These are phyloP conservation scores for Geranomyces variabilis DNA, from an alignment of 192 early-diverging fungal species.

Conservation along the genomic window DNA sequence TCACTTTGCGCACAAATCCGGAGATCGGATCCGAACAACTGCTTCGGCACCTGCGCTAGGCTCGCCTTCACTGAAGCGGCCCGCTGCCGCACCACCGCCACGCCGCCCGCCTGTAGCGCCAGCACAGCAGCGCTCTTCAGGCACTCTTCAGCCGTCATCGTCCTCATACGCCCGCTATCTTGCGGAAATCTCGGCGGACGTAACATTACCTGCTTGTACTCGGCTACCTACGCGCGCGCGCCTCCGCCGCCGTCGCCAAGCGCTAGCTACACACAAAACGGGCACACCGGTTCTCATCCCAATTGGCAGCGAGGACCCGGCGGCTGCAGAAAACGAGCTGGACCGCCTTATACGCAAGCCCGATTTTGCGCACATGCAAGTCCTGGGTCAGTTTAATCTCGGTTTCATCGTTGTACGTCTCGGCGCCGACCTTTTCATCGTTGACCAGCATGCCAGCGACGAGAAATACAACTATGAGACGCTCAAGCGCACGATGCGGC, in stretches of 20 bases:
- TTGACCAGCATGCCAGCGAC: constrained; percentile 98
- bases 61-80: no score
- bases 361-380: constrained; percentile 82
- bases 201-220: background rate
- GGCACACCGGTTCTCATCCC: background rate
- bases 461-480: constrained; percentile 97
- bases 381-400: constrained; percentile 95
- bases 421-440: constrained; percentile 79
- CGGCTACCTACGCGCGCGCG: background rate
- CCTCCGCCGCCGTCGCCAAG: no score
- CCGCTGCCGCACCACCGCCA: no score
- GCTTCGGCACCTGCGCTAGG: no score
- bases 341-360: constrained; percentile 15
- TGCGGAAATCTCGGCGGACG: background rate
- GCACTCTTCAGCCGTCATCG: background rate
- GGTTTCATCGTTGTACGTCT: constrained; percentile 88
- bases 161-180: background rate
- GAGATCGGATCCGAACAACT: no score
- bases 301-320: background rate
- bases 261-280: no score
- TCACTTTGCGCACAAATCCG: no score
- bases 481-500: constrained; percentile 50
- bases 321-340: constrained; percentile 19
- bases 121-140: background rate
- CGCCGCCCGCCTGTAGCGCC: background rate